These are phyloP conservation scores for Rhizophagus sp. DNA, from an alignment of 192 early-diverging fungal genomes.

Conservation along the genomic window DNA sequence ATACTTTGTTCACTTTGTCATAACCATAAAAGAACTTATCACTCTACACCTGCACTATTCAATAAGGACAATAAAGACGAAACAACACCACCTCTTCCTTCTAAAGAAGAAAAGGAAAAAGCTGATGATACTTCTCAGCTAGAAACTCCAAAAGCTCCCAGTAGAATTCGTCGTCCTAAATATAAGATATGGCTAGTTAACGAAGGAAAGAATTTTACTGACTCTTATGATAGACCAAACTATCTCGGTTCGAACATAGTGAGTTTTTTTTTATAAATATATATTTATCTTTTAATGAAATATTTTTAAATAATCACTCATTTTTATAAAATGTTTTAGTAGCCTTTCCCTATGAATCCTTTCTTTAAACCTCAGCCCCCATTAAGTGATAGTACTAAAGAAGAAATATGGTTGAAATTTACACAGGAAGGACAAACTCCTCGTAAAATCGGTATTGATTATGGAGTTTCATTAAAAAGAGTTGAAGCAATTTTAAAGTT, in stretches of 20 bases:
- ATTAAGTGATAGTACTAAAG: slow-evolving; percentile 63
- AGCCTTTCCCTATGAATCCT: slow-evolving; percentile 93
- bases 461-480: slow-evolving; percentile 76
- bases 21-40: not conserved
- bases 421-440: slow-evolving; percentile 63
- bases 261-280: not conserved
- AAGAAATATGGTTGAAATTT: slow-evolving; percentile 75
- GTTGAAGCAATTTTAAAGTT: slow-evolving; percentile 89
- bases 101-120: not conserved
- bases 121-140: not conserved
- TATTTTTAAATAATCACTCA: not conserved
- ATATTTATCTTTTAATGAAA: not conserved
- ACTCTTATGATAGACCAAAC: not conserved
- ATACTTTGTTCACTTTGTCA: not conserved
- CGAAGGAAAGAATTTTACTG: not conserved
- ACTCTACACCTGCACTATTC: not conserved
- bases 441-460: slow-evolving; percentile 68
- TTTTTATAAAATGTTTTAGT: slow-evolving; percentile 8
- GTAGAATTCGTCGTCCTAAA: not conserved
- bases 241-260: not conserved
- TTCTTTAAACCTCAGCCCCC: slow-evolving; percentile 79
- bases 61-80: not conserved
- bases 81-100: not conserved
- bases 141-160: not conserved
- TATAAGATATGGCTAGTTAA: not conserved